Base-by-base conservation (phyloP, 208 protist species). In the Novymonas esmeraldas region DNA sequence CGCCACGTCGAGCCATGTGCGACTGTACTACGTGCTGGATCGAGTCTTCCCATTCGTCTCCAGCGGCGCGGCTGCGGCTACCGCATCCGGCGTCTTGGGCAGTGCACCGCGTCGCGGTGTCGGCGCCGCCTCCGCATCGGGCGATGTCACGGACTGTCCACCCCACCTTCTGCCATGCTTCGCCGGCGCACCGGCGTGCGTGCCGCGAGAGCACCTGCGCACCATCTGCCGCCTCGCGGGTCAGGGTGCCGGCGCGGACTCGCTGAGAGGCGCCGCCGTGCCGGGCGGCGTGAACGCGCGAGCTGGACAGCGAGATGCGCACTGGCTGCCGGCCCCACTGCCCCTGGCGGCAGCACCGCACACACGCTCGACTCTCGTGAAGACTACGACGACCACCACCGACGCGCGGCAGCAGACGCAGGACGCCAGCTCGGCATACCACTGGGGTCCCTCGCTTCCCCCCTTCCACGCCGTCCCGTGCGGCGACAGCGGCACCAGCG, bases 1-100 rank as follows among this genome's bases (percentile, higher is more conserved):
- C 3, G 83, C 86, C 13, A 86, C 75, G 31, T 31, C 66, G 2
- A 67, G 56, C 28, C 59, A 74, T 44, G 69, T 90, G 18, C 62
- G 57, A 6, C 46, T 88, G 18, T 92, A 90, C 63, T 70, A 72
- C 38, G 64, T 89, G 13, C 59, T 55, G 39, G 60, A 76, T 22
- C 55, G 64, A 45, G 66, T 78, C 20, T 50, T 69, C 3, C 64
- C 65, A 2, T 24, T 58, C 20, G 31, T 51, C 3, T 59, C 50
- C 4, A 16, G 46, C 24, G 44, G 46, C 9, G 54, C 51, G 6
- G 36, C 34, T 6, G 14, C 26, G 20, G 44, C 31, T 3, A 45
- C 41, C 24, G 36, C 42, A 9, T 26, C 41, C 16, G 26, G 39
- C 29, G 49, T 36, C 2, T 13, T 70, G 24, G 42, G 49, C 1